Evolutionary conservation across 495 filamentous ascomycete genomes (phyloP).

Genomic region (Aspergillus olivimuriae): DNA sequence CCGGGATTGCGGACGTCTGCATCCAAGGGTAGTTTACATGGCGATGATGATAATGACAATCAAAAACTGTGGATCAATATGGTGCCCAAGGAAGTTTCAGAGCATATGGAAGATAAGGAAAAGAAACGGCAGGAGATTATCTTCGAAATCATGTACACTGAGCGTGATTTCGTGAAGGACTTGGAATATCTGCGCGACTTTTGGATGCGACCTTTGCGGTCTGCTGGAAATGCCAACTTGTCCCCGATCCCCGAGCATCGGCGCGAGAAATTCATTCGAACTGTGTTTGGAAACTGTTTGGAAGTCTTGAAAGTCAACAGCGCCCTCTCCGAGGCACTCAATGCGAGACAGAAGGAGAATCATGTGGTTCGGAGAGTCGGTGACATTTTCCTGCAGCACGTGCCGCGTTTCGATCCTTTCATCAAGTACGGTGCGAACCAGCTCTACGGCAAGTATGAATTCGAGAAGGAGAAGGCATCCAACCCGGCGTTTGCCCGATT

Average conservation of each 20-base stretch:
- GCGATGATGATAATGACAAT: constrained; percentile 80
- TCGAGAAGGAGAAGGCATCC: constrained; percentile 86
- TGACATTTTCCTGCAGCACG: constrained; percentile 90
- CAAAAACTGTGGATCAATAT: constrained; percentile 99
- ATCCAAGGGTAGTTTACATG: constrained; percentile 73
- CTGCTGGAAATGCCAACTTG: constrained; percentile 51
- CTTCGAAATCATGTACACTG: constrained; percentile 97
- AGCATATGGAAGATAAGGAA: constrained; percentile 79
- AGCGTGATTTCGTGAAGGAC: constrained; percentile 98
- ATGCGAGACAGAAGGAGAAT: constrained; percentile 80
- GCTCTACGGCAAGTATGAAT: constrained; percentile 94
- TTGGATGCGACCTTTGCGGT: constrained; percentile 91
- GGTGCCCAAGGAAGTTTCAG: constrained; percentile 89
- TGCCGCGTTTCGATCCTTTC: constrained; percentile 89
- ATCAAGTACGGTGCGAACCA: constrained; percentile 97
- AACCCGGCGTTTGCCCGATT: constrained; percentile 86
- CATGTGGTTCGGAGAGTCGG: constrained; percentile 86
- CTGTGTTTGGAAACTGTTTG: constrained; percentile 92
- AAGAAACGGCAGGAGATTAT: constrained; percentile 98
- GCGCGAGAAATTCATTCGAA: constrained; percentile 84
- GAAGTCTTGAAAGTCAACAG: constrained; percentile 92
- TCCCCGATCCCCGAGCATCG: constrained; percentile 87
- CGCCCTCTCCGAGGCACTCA: constrained; percentile 77
- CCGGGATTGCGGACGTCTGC: constrained; percentile 79
- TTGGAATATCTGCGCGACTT: constrained; percentile 97